Conservation (phyloP, 2,329 filamentous ascomycete species). For the Trichoderma oligosporum region DNA sequence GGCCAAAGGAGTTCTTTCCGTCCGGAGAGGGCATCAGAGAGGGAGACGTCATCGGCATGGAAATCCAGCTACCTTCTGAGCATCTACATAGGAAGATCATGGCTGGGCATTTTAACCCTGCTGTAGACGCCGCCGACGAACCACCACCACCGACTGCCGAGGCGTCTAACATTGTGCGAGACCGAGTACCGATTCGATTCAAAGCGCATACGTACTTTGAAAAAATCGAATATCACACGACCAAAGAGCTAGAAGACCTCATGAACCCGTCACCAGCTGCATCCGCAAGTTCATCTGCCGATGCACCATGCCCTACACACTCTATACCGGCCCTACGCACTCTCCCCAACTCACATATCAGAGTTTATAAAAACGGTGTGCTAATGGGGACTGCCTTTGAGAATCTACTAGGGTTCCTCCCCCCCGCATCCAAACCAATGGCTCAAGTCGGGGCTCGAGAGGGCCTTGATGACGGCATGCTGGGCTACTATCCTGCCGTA, state of each 20-base stretch:
- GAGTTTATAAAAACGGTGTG: slow-evolving; percentile 88
- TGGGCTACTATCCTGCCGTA: slow-evolving; percentile 92
- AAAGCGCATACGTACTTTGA: slow-evolving; percentile 94
- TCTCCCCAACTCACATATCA: slow-evolving; percentile 79
- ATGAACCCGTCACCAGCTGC: slow-evolving; percentile 63
- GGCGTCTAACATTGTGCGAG: slow-evolving; percentile 79
- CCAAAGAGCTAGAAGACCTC: slow-evolving; percentile 82
- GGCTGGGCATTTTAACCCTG: slow-evolving; percentile 80
- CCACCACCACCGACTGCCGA: slow-evolving; percentile 52
- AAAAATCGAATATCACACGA: slow-evolving; percentile 81
- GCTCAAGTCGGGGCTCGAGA: slow-evolving; percentile 72
- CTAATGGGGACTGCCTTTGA: slow-evolving; percentile 84
- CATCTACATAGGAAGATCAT: slow-evolving; percentile 84
- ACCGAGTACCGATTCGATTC: slow-evolving; percentile 90
- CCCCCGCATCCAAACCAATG: slow-evolving; percentile 76
- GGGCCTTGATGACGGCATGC: slow-evolving; percentile 87
- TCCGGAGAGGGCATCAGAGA: slow-evolving; percentile 75
- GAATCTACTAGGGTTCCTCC: slow-evolving; percentile 83
- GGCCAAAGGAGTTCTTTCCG: slow-evolving; percentile 85
- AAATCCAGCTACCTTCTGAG: slow-evolving; percentile 86
- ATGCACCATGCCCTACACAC: slow-evolving; percentile 68
- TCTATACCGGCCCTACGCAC: slow-evolving; percentile 72
- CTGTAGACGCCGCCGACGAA: slow-evolving; percentile 66
- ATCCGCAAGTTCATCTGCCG: slow-evolving; percentile 44
- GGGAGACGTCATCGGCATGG: slow-evolving; percentile 89